Conservation (phyloP, 345 rosid species). For the Raphanus raphanistrum region DNA sequence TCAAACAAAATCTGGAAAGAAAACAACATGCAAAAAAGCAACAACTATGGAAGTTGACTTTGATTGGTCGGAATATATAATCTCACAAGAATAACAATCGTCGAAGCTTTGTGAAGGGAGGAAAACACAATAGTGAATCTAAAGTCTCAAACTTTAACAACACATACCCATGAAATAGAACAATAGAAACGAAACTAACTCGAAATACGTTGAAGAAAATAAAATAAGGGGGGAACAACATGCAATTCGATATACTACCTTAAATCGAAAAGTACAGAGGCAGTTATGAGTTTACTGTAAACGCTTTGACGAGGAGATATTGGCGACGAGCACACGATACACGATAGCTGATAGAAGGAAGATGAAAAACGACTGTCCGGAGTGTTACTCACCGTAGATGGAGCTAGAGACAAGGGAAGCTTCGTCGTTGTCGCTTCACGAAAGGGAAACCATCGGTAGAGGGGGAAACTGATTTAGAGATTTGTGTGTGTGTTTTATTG, state of each 20-base stretch:
- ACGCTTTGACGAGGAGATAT: neutral
- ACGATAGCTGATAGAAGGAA: no score
- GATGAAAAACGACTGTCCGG: no score
- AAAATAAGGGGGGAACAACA: no score
- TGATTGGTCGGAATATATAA: slow-evolving; percentile 22
- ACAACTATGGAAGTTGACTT: slow-evolving; percentile 31
- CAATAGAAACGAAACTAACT: slow-evolving; percentile 25
- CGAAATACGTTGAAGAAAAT: neutral
- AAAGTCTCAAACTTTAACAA: neutral
- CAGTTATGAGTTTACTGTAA: neutral
- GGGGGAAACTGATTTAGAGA: no score
- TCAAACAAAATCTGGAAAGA: neutral
- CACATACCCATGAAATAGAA: neutral
- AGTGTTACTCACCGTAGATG: no score
- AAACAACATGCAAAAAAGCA: neutral
- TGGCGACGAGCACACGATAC: no score
- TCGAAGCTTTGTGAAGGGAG: slow-evolving; percentile 11
- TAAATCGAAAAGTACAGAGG: neutral
- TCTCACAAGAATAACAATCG: slow-evolving; percentile 15
- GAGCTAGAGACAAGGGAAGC: no score
- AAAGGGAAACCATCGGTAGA: no score
- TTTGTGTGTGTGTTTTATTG: no score
- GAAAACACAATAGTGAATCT: neutral
- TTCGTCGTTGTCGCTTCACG: no score
- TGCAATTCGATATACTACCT: neutral